A percentile compares a stretch with the other conserved stretches of the same genome.
Evolutionary conservation across 192 early-diverging fungal species (phyloP).

Genomic region (Obelidium mucronatum): DNA sequence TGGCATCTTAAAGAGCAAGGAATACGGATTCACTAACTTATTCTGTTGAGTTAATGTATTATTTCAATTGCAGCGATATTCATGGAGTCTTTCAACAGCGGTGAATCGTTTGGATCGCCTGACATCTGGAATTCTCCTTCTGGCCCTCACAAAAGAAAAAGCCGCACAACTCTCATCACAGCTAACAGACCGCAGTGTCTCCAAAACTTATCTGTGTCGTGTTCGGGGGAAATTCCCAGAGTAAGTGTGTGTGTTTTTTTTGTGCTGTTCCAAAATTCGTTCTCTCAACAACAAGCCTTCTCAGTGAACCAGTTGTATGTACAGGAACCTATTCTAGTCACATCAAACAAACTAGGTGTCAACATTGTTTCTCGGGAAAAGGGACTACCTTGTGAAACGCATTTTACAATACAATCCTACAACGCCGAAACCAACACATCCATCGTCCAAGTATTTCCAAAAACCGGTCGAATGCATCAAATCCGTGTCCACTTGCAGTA

Average conservation of each 20-base stretch:
- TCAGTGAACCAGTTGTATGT: no score
- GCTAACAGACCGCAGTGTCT: constrained; percentile 71
- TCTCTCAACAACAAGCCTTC: constrained; percentile 15
- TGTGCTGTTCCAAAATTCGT: not conserved
- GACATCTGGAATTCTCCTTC: constrained; percentile 90
- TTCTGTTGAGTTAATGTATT: constrained; percentile 39
- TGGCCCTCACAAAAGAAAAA: constrained; percentile 62
- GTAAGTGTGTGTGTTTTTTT: constrained; percentile 43
- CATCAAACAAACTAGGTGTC: constrained; percentile 87
- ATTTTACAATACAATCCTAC: constrained; percentile 71
- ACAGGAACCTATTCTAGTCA: constrained; percentile 86
- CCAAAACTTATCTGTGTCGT: constrained; percentile 88
- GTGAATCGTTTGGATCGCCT: constrained; percentile 92
- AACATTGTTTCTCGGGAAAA: constrained; percentile 78
- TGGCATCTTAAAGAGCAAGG: constrained; percentile 37
- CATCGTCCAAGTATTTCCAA: constrained; percentile 80
- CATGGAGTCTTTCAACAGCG: constrained; percentile 50
- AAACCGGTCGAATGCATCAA: constrained; percentile 96
- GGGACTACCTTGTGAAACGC: constrained; percentile 84
- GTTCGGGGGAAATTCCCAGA: constrained; percentile 89
- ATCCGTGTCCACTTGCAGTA: constrained; percentile 96
- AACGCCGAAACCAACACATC: constrained; percentile 68
- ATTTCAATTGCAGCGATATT: not conserved
- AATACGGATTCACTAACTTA: constrained; percentile 38
- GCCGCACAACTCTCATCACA: constrained; percentile 71